A percentile compares a stretch with the other conserved stretches of the same genome.
Evolutionary conservation across 805 yeast species (phyloP).

Genomic region (Pichia exigua): DNA sequence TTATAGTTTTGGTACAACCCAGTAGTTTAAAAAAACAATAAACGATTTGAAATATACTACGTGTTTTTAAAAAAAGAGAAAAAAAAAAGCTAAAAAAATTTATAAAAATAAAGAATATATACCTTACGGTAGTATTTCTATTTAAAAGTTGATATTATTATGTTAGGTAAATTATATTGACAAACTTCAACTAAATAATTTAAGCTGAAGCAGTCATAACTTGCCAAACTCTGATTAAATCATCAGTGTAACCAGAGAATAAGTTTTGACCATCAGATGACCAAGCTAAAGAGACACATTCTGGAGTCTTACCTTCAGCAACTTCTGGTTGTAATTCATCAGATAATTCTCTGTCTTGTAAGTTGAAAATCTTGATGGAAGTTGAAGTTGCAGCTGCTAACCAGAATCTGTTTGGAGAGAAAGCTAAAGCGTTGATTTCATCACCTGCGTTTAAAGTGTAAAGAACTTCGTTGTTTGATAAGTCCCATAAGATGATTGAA

Average conservation of each 20-base stretch:
- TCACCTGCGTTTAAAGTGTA: slow-evolving; percentile 94
- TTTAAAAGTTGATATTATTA: not conserved
- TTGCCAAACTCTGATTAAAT: slow-evolving; percentile 99
- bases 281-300: slow-evolving; percentile 97
- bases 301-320: slow-evolving; percentile 95
- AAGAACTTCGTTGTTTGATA: slow-evolving; percentile 73
- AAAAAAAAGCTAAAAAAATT: not conserved
- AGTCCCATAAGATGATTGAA: slow-evolving; percentile 96
- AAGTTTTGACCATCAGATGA: slow-evolving; percentile 99
- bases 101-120: not conserved
- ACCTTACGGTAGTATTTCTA: not conserved
- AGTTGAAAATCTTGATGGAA: slow-evolving; percentile 96
- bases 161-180: not conserved
- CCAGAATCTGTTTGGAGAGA: slow-evolving; percentile 99
- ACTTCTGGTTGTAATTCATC: slow-evolving; percentile 98
- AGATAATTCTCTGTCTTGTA: slow-evolving; percentile 87
- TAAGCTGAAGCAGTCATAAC: slow-evolving; percentile 74
- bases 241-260: slow-evolving; percentile 99
- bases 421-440: slow-evolving; percentile 96
- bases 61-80: not conserved
- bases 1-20: too few relatives aligned
- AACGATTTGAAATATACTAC: not conserved
- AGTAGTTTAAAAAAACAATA: not conserved
- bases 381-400: slow-evolving; percentile 98
- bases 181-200: slow-evolving; percentile 10